Conservation (phyloP, 352 stramenopile genomes). For the Paralagenidium karlingii region DNA sequence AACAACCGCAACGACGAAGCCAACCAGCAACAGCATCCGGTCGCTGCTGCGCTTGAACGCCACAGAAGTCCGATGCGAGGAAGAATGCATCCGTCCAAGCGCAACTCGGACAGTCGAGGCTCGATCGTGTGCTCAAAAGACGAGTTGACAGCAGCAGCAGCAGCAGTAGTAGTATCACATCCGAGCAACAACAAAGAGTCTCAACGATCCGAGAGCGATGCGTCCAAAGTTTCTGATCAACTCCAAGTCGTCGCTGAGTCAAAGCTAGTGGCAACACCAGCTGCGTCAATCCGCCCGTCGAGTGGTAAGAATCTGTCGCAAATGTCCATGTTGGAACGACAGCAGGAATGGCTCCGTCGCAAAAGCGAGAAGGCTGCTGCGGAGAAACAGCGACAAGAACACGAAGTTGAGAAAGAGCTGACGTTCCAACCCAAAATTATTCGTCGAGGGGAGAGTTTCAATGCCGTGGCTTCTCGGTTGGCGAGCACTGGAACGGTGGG, state of each 20-base stretch:
- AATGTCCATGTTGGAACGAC: constrained; percentile 68
- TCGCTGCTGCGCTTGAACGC: neutral
- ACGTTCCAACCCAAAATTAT: constrained; percentile 78
- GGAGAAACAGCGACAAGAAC: constrained; percentile 42
- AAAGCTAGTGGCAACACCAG: neutral
- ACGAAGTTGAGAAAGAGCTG: constrained; percentile 65
- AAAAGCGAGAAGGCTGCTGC: constrained; percentile 65
- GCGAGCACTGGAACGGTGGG: too few relatives aligned
- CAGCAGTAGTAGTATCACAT: too few relatives aligned
- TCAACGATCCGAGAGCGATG: too few relatives aligned
- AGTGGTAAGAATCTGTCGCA: constrained; percentile 36
- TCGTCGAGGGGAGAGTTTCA: constrained; percentile 33
- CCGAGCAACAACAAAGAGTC: too few relatives aligned
- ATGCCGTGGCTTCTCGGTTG: too few relatives aligned
- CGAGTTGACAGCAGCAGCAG: too few relatives aligned
- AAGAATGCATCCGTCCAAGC: neutral
- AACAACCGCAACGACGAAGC: constrained; percentile 4
- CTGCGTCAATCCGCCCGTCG: too few relatives aligned
- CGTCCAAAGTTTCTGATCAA: too few relatives aligned
- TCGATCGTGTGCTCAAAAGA: too few relatives aligned
- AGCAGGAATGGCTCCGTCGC: constrained; percentile 65
- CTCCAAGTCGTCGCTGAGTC: too few relatives aligned
- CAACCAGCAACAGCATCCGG: constrained; percentile 3
- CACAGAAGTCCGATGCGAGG: constrained; percentile 1
- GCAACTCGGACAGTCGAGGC: too few relatives aligned